Conservation (phyloP, 1,284 basidiomycete species). For the Apiotrichum sp. region DNA sequence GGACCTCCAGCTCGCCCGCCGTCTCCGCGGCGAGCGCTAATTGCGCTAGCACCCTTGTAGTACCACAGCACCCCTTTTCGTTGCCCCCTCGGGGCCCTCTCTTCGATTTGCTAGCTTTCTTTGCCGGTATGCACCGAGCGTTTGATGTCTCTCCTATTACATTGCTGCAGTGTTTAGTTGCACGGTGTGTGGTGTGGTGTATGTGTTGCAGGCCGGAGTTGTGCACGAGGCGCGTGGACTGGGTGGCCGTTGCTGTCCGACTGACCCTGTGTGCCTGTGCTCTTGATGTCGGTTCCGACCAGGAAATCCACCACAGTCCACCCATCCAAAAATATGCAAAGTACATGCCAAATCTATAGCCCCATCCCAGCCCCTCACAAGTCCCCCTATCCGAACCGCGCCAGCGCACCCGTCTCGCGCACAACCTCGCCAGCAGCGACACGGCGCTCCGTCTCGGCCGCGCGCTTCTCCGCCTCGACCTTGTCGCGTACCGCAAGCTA, state of each 20-base stretch:
- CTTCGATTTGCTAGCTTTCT: constrained; percentile 20
- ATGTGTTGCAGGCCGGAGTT: too few species aligned
- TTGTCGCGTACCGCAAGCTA: constrained; percentile 33
- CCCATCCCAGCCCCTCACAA: too few species aligned
- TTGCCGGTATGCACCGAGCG: constrained; percentile 13
- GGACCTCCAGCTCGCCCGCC: constrained; percentile 71
- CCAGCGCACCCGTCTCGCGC: constrained; percentile 32
- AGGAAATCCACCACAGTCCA: too few species aligned
- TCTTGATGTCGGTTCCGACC: too few species aligned
- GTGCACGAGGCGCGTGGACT: too few species aligned
- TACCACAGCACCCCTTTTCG: background rate
- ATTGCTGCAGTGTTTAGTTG: background rate
- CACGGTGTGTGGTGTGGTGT: background rate
- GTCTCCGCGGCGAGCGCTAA: constrained; percentile 69
- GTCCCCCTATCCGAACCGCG: constrained; percentile 25
- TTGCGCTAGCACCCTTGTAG: background rate
- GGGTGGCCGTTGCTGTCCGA: too few species aligned
- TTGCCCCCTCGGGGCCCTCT: background rate
- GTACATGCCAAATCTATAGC: too few species aligned
- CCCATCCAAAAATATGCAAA: too few species aligned
- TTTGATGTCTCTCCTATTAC: background rate
- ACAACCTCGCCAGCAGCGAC: constrained; percentile 26
- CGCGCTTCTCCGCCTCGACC: constrained; percentile 29
- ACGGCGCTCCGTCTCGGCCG: constrained; percentile 23
- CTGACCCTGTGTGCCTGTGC: too few species aligned